Conservation (phyloP, 768 basidiomycete genomes). For the Lepiota brunneoincarnata region DNA sequence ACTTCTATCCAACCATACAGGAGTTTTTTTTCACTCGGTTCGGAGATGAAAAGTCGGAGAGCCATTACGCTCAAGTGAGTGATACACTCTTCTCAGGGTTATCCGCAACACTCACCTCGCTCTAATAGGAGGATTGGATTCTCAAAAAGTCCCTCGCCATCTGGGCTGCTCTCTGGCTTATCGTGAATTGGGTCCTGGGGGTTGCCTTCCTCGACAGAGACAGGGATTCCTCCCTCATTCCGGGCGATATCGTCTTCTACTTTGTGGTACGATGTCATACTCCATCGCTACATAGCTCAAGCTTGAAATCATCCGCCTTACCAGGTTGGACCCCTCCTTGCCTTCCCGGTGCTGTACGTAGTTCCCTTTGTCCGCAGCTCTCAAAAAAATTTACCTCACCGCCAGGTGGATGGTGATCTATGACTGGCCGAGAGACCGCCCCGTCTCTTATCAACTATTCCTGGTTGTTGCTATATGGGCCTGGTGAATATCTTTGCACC, state of each 20-base stretch:
- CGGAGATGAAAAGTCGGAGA: slow-evolving; percentile 50
- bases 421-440: slow-evolving; percentile 68
- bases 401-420: slow-evolving; percentile 57
- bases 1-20: slow-evolving; percentile 50
- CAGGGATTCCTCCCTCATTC: slow-evolving; percentile 31
- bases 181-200: slow-evolving; percentile 69
- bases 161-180: slow-evolving; percentile 62
- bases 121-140: slow-evolving; percentile 67
- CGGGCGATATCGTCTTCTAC: slow-evolving; percentile 58
- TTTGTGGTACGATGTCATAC: slow-evolving; percentile 36
- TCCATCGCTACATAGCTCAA: neutral
- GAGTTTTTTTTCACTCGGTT: slow-evolving; percentile 64
- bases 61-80: slow-evolving; percentile 39
- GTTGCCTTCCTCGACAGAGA: slow-evolving; percentile 39
- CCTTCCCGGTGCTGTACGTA: slow-evolving; percentile 55
- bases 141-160: slow-evolving; percentile 62
- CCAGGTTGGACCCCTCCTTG: slow-evolving; percentile 56
- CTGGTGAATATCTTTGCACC: slow-evolving; percentile 40
- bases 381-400: neutral
- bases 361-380: neutral
- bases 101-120: neutral
- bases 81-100: neutral
- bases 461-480: slow-evolving; percentile 59
- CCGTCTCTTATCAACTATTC: slow-evolving; percentile 58
- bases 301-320: neutral